phyloP scores from a whole-genome alignment of 345 rosid genomes.

The Corchorus olitorius region DNA sequence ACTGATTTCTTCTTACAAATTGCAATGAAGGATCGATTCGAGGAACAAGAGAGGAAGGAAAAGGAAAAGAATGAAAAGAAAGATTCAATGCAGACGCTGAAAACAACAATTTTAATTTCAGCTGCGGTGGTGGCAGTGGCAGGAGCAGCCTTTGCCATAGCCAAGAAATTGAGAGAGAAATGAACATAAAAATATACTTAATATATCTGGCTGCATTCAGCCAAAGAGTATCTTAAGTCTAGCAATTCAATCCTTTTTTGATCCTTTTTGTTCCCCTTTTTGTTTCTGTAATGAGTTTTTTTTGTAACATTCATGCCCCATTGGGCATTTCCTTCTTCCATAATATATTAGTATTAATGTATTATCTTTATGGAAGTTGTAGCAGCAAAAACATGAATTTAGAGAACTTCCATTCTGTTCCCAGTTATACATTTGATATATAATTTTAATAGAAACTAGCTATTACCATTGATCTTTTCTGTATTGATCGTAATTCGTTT shows the following conservation, averaged over 20 bases:
- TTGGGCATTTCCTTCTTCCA: neutral
- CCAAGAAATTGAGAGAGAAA: conserved; percentile 55
- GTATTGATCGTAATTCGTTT: too few species aligned
- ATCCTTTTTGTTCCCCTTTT: neutral
- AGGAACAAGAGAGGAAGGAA: conserved; percentile 24
- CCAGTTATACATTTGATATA: too few species aligned
- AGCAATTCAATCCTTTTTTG: neutral
- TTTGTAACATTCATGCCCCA: neutral
- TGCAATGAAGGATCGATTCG: conserved; percentile 25
- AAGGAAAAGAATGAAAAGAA: conserved; percentile 10
- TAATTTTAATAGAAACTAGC: too few species aligned
- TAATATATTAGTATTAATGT: too few species aligned
- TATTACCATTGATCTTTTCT: too few species aligned
- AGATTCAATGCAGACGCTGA: conserved; percentile 39
- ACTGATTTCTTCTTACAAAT: neutral
- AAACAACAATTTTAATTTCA: conserved; percentile 45
- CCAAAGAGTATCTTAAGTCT: neutral
- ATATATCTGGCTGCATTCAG: neutral
- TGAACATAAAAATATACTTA: conserved; percentile 17
- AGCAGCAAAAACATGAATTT: too few species aligned
- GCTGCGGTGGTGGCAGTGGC: conserved; percentile 49
- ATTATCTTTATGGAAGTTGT: too few species aligned
- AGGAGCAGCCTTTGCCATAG: conserved; percentile 46
- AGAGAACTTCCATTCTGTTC: too few species aligned
- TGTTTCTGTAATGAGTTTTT: neutral